Base-by-base conservation (phyloP, 305 asterid genomes). In the Salvia sclarea region DNA sequence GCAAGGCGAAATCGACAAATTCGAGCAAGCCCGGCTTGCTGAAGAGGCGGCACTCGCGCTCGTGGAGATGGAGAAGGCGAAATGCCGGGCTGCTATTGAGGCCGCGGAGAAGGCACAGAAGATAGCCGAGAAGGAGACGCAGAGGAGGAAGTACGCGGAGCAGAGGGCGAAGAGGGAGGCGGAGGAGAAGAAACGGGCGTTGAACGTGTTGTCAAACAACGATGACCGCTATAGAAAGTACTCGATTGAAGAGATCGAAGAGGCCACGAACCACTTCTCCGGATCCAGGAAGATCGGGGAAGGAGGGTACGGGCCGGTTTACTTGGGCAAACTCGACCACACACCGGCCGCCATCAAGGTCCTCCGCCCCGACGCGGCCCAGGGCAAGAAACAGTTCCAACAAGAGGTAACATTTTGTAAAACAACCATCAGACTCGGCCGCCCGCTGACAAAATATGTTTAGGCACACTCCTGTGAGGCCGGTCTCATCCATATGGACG, bases 221-320 rank as follows among this genome's bases (percentile, higher is more conserved):
- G 92, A 88, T 60, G 61, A 64, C 3, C 82, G 96, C 18, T 88
- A 83, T 69, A 79, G 91, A 61, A 91, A 64, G 62, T 91, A 91
- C 74, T 75, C 75, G 12, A 76, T 88, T 11, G 83, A 84, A 21
- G 96, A 86, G 78, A 82, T 91, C 24, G 84, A 86, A 72, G 79
- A 11, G 17, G 90, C 96, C 20, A 88, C 95, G 3, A 18, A 76
- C 18, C 74, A 79, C 0, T 88, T 88, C 70, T 69, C 91, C 0
- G 74, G 31, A 8, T 73, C 86, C n/a, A 73, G 70, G 76, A 91
- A 81, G 62, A 75, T 91, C 13, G 97, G 96, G 2, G 97, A 91
- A 84, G 97, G 97, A 44, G 96, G 95, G 58, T 91, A 91, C 64
- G 96, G 97, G n/a, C 97, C 97, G 5, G 97, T 91, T 63, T 88